phyloP scores from a whole-genome alignment of 164 flowering plant genomes.

The grape (Vitis vinifera) region ASM3070453v1 NC_081809.1:7356501-7357000 shows the following conservation, averaged over 20 bases:
- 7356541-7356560: conserved; percentile 75
- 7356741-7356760: conserved; percentile 41
- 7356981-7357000: too few relatives aligned
- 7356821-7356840: conserved; percentile 89
- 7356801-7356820: conserved; percentile 82
- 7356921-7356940: too few relatives aligned
- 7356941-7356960: too few relatives aligned
- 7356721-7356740: conserved; percentile 33
- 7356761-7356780: conserved; percentile 56
- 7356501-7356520: conserved; percentile 76
- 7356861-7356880: neutral
- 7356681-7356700: conserved; percentile 90
- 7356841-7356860: neutral
- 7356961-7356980: too few relatives aligned
- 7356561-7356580: conserved; percentile 55
- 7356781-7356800: conserved; percentile 91
- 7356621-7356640: conserved; percentile 53
- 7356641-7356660: conserved; percentile 63
- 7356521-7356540: conserved; percentile 73
- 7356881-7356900: too few relatives aligned
- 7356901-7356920: too few relatives aligned
- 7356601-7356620: conserved; percentile 73
- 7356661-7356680: conserved; percentile 78
- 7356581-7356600: conserved; percentile 58
- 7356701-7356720: conserved; percentile 81